phyloP scores from a whole-genome alignment of 2,329 filamentous ascomycete species.

The Chaetomiaceae sp. region DNA sequence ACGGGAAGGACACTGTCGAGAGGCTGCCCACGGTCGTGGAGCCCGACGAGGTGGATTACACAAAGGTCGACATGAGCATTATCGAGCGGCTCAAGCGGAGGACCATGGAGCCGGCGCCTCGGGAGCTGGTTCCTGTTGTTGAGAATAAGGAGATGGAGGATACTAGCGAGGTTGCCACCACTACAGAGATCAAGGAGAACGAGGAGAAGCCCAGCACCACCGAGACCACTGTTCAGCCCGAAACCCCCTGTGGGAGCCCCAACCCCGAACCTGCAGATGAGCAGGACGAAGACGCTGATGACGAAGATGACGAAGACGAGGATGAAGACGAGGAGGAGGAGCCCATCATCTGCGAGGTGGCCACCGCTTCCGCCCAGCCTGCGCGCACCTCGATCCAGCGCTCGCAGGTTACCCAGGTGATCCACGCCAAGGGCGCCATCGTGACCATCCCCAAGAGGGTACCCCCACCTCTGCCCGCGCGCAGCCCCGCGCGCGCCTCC shows the following conservation, averaged over 20 bases:
- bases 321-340: conserved; percentile 55
- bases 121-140: background rate
- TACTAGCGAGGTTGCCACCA: background rate
- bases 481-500: conserved; percentile 66
- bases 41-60: conserved; percentile 55
- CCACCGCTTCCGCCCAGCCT: conserved; percentile 50
- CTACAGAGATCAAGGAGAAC: background rate
- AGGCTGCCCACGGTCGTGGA: conserved; percentile 39
- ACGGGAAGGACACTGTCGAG: conserved; percentile 41
- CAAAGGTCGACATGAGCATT: conserved; percentile 52
- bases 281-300: conserved; percentile 38
- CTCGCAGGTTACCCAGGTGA: conserved; percentile 62
- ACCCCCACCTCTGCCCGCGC: conserved; percentile 70
- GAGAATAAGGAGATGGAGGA: conserved; percentile 7
- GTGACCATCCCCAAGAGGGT: conserved; percentile 80
- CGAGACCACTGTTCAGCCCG: conserved; percentile 25
- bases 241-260: conserved; percentile 24
- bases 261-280: conserved; percentile 29
- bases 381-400: conserved; percentile 55
- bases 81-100: conserved; percentile 41
- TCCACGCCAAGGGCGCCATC: conserved; percentile 69
- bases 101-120: conserved; percentile 7
- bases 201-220: background rate
- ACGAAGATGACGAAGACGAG: conserved; percentile 45
- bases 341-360: conserved; percentile 65